These are phyloP conservation scores for Sphagnum contortum DNA, from an alignment of 225 moss, liverwort and hornwort genomes.

Conservation along the genomic window DNA sequence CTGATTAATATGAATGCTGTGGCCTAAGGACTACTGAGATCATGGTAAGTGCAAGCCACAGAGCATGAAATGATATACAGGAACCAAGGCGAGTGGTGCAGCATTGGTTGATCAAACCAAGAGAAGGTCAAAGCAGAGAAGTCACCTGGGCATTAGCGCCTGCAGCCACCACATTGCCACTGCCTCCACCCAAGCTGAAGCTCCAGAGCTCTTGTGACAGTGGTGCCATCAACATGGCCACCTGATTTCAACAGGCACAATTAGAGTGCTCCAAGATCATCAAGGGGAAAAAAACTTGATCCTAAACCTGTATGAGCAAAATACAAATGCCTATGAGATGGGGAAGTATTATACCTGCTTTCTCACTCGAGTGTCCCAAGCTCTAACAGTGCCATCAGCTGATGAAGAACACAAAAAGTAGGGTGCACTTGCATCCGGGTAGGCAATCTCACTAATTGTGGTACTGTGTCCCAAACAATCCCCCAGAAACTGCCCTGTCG, in stretches of 20 bases:
- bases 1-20: too few relatives aligned
- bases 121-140: too few relatives aligned
- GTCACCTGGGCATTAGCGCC: slow-evolving; percentile 71
- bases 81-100: too few relatives aligned
- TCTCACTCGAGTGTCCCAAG: slow-evolving; percentile 73
- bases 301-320: too few relatives aligned
- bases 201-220: slow-evolving; percentile 81
- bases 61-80: too few relatives aligned
- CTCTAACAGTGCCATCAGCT: slow-evolving; percentile 72
- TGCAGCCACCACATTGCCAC: slow-evolving; percentile 57
- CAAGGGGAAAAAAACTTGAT: too few relatives aligned
- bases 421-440: slow-evolving; percentile 66
- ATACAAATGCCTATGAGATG: too few relatives aligned
- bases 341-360: slow-evolving; percentile 40
- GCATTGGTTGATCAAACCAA: too few relatives aligned
- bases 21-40: too few relatives aligned
- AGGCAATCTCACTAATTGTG: slow-evolving; percentile 67
- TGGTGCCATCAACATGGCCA: slow-evolving; percentile 39
- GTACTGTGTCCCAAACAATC: slow-evolving; percentile 71
- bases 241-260: slow-evolving; percentile 18
- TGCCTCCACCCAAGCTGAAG: slow-evolving; percentile 63
- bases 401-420: slow-evolving; percentile 78
- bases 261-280: too few relatives aligned
- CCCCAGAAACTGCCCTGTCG: slow-evolving; percentile 64
- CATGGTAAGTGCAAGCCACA: too few relatives aligned